Percentiles rank a stretch among this genome's conserved stretches.
Conservation (phyloP, 768 basidiomycete genomes). For the Russula brevipes region DNA sequence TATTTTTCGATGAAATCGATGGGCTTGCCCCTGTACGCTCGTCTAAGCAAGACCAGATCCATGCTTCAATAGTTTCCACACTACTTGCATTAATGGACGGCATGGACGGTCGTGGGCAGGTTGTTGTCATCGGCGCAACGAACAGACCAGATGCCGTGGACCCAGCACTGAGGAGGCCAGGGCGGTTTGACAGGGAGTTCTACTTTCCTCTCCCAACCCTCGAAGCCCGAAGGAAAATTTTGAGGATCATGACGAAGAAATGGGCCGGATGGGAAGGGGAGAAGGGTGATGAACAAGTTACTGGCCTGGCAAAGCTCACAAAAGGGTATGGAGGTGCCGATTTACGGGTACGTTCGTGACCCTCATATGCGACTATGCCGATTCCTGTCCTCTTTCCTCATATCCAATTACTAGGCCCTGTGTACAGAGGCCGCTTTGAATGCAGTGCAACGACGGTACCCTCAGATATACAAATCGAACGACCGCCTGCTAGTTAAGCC, state of each 20-base stretch:
- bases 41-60: conserved; percentile 98
- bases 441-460: conserved; percentile 92
- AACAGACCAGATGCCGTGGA: conserved; percentile 98
- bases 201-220: conserved; percentile 89
- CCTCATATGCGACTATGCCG: conserved; percentile 8
- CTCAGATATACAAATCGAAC: conserved; percentile 91
- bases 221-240: conserved; percentile 81
- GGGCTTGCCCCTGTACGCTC: conserved; percentile 96
- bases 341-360: conserved; percentile 60
- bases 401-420: conserved; percentile 55
- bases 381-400: conserved; percentile 28
- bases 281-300: conserved; percentile 43
- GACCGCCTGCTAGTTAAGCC: conserved; percentile 83
- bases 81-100: conserved; percentile 97
- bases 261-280: conserved; percentile 80
- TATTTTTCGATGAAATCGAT: conserved; percentile 99
- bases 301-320: conserved; percentile 79
- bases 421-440: conserved; percentile 97
- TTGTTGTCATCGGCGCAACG: conserved; percentile 96
- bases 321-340: conserved; percentile 99
- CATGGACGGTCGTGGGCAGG: conserved; percentile 97
- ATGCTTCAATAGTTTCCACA: conserved; percentile 95
- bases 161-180: conserved; percentile 88
- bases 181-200: conserved; percentile 95
- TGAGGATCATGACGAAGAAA: conserved; percentile 81